Conservation (phyloP, 805 yeast species). For the Wickerhamiella domercqiae region DNA sequence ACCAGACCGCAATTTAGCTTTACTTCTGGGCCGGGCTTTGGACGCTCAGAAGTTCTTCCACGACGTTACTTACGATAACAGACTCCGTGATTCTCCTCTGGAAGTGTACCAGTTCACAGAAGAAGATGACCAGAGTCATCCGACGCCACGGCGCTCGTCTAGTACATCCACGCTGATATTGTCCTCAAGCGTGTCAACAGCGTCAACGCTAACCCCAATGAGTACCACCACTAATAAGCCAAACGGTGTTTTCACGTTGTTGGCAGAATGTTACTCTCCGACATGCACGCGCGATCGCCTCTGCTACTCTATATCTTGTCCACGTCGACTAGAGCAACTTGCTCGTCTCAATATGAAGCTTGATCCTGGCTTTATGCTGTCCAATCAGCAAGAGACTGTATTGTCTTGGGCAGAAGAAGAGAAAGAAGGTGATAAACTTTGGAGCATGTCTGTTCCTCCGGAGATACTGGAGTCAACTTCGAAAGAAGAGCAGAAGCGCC, state of each 20-base stretch:
- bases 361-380: constrained; percentile 62
- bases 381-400: constrained; percentile 38
- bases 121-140: constrained; percentile 10
- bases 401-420: constrained; percentile 38
- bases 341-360: constrained; percentile 81
- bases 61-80: constrained; percentile 89
- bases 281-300: constrained; percentile 79
- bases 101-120: constrained; percentile 68
- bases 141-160: constrained; percentile 3
- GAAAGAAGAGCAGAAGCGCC: constrained; percentile 77
- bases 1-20: constrained; percentile 78
- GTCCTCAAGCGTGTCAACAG: constrained; percentile 2
- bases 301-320: constrained; percentile 94
- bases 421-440: constrained; percentile 49
- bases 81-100: constrained; percentile 70
- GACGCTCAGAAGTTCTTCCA: constrained; percentile 92
- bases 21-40: constrained; percentile 74
- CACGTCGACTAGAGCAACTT: constrained; percentile 88
- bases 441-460: constrained; percentile 86
- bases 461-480: constrained; percentile 62
- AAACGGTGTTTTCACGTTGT: constrained; percentile 82
- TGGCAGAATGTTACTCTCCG: constrained; percentile 93
- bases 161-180: constrained; percentile 5
- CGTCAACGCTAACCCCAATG: constrained; percentile 9
- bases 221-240: constrained; percentile 25